Evolutionary conservation across 116 monocot genomes (phyloP).

Genomic region (Posidonia oceanica): DNA sequence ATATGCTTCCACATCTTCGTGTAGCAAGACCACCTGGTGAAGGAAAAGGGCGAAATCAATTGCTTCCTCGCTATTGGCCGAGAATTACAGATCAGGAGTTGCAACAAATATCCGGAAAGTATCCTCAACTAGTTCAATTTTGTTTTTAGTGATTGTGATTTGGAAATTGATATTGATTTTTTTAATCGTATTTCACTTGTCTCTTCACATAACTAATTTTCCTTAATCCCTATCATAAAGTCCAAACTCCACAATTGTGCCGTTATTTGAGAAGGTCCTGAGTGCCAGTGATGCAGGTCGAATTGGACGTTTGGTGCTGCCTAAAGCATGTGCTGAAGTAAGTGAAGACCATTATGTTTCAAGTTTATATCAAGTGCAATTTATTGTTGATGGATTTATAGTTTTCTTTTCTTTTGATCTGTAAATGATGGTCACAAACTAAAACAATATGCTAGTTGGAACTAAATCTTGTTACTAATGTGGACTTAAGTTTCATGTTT

Average conservation of each 20-base stretch:
- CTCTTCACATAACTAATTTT: neutral
- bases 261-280: conserved; percentile 79
- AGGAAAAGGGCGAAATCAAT: conserved; percentile 24
- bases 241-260: conserved; percentile 61
- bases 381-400: neutral
- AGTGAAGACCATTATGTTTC: neutral
- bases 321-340: conserved; percentile 81
- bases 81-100: conserved; percentile 73
- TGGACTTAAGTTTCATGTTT: too few species aligned
- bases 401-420: neutral
- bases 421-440: too few species aligned
- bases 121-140: conserved; percentile 25
- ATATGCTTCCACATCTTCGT: conserved; percentile 29
- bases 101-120: conserved; percentile 76
- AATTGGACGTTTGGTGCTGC: conserved; percentile 82
- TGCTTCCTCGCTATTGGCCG: conserved; percentile 82
- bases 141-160: conserved; percentile 4
- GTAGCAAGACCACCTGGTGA: conserved; percentile 27
- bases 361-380: neutral
- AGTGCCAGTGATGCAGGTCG: conserved; percentile 93
- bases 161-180: neutral
- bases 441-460: too few species aligned
- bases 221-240: conserved; percentile 26
- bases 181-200: neutral
- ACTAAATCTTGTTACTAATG: too few species aligned